A percentile compares a stretch with the other conserved stretches of the same genome.
Evolutionary conservation across 2,329 filamentous ascomycete genomes (phyloP).

Genomic region (Aspergillus sp.): DNA sequence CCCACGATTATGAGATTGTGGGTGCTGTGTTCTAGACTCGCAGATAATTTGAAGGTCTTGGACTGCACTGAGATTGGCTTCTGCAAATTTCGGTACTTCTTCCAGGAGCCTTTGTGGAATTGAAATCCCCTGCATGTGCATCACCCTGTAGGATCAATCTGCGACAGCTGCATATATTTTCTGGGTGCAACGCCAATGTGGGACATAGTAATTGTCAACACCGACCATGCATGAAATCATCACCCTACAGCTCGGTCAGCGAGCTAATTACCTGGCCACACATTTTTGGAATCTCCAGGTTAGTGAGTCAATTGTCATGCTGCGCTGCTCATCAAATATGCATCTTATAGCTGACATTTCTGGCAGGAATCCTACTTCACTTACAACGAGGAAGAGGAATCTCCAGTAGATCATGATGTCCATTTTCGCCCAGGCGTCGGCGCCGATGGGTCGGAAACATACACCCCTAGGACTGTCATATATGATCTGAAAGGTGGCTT

Average conservation of each 20-base stretch:
- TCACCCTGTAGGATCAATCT: background rate
- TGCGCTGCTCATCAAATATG: background rate
- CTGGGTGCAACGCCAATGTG: background rate
- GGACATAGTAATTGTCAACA: background rate
- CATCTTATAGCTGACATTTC: slow-evolving; percentile 4
- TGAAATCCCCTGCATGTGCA: background rate
- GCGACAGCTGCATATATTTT: slow-evolving; percentile 9
- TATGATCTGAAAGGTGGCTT: slow-evolving; percentile 96
- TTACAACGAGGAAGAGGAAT: slow-evolving; percentile 68
- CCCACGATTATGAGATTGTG: background rate
- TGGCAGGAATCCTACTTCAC: slow-evolving; percentile 96
- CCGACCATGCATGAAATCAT: slow-evolving; percentile 84
- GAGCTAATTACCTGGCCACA: slow-evolving; percentile 88
- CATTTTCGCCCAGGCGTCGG: slow-evolving; percentile 85
- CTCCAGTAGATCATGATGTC: slow-evolving; percentile 75
- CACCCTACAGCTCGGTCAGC: slow-evolving; percentile 88
- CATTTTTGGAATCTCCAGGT: slow-evolving; percentile 98
- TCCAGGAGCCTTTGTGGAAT: background rate
- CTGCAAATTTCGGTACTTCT: background rate
- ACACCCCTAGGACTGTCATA: slow-evolving; percentile 84
- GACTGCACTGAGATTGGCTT: background rate
- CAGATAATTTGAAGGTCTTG: background rate
- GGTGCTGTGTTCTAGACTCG: background rate
- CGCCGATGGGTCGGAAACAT: slow-evolving; percentile 84
- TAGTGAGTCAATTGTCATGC: slow-evolving; percentile 15